Base-by-base conservation (phyloP, 2,329 filamentous ascomycete genomes). In the Pseudogymnoascus verrucosus region DNA sequence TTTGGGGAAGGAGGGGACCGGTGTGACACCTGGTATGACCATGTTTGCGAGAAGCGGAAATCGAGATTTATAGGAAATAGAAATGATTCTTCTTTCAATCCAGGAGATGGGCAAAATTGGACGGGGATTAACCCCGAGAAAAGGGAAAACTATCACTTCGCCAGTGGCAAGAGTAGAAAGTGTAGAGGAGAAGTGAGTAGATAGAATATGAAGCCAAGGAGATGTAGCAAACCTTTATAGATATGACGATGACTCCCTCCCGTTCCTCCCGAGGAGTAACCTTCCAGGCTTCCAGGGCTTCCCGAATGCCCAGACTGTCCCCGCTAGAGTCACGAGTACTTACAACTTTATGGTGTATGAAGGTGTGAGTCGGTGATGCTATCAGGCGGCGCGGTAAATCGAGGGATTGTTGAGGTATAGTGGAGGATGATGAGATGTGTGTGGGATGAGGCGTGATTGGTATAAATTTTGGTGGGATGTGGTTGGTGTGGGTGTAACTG, bases 221-320 rank as follows among this genome's bases (percentile, higher is more conserved):
- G 47, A 54, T 12, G 47, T 34, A 54, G 47, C 47, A 54, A 54
- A 54, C 47, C 47, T 54, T 54, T 54, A 54, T 54, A 54, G 47
- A 54, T 7, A 19, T 54, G 47, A 54, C 26, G 26, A 54, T 54
- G 26, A 34, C 47, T 16, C 47, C 14, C n/a, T 47, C 42, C 42
- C 42, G 42, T 47, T 47, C 26, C 47, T 54, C 47, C 47, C 47
- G 47, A 34, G 47, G 47, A 7, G 47, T 54, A 31, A 19, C n/a
- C 40, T 21, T 21, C 16, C 10, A 44, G 40, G 40, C 40, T 4
- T 47, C 42, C 19, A 23, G 10, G 11, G 11, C 37, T 44, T 19
- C 40, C 19, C 11, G 47, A 31, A 7, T 31, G 28, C 28, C 28
- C 28, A 31, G 28, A 31, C 8, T 31, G 28, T 31, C 47, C 47